phyloP scores from a whole-genome alignment of 2,329 filamentous ascomycete species.

The Paraphaeosphaeria sporulosa region DNA sequence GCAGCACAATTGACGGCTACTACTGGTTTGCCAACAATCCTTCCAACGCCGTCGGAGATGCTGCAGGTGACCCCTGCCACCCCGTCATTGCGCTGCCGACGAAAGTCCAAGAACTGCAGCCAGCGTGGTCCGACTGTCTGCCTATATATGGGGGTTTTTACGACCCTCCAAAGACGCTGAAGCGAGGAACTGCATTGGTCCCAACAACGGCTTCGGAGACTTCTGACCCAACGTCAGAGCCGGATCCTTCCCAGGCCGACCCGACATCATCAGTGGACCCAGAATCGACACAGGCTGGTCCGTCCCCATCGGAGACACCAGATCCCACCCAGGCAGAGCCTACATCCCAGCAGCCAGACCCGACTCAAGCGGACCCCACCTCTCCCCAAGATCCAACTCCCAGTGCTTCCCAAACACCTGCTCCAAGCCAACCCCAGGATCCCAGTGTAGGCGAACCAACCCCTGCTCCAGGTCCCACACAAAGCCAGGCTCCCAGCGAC shows the following conservation, averaged over 20 bases:
- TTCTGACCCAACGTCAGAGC: neutral
- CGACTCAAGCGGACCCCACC: neutral
- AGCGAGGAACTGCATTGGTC: conserved; percentile 15
- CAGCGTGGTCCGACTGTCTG: conserved; percentile 16
- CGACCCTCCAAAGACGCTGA: conserved; percentile 21
- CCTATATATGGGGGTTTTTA: conserved; percentile 19
- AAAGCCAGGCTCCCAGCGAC: neutral
- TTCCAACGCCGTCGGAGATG: neutral
- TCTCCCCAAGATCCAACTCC: neutral
- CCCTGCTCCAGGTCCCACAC: neutral
- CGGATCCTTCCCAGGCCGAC: neutral
- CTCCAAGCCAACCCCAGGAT: neutral
- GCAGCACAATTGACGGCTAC: conserved; percentile 18
- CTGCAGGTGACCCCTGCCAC: conserved; percentile 22
- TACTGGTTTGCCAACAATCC: conserved; percentile 15
- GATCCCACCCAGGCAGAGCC: neutral
- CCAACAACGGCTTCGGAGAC: conserved; percentile 12
- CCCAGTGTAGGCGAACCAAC: neutral
- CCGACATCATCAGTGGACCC: conserved; percentile 7
- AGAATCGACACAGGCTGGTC: neutral
- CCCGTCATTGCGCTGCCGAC: conserved; percentile 21
- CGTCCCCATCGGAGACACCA: neutral
- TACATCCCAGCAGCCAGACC: neutral
- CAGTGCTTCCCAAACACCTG: neutral
- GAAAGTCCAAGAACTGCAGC: conserved; percentile 14